Evolutionary conservation across 192 early-diverging fungal species (phyloP), one percentile per base, ranked within the genome.

Genomic region (Entomortierella beljakovae): DNA sequence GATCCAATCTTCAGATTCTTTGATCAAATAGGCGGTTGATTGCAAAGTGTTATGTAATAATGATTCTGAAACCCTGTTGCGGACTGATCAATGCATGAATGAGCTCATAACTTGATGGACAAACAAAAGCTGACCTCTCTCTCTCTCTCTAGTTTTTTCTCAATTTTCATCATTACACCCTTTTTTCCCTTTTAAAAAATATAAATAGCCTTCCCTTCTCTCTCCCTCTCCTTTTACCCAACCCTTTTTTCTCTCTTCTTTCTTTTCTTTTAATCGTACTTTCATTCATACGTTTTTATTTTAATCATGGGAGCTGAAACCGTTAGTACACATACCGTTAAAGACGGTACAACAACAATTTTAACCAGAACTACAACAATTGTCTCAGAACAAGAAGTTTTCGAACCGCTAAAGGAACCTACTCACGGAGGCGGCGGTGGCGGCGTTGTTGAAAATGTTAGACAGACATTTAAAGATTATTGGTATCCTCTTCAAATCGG

Each of bases 311-410:
- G 43, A 33, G 26, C 16, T 40, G 52, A 70, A 43, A 52, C 68
- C 11, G 23, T 79, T 49, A 79, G 75, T 34, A 79, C 75, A 48
- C 75, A 70, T 28, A 79, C 75, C 15, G 75, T 70, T 68, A 70
- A 69, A 31, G 54, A 69, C 67, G 75, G 54, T 48, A 62, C 68
- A n/a, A 79, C 75, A 28, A 79, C 74, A 35, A 77, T 77, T 38
- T 42, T 77, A 29, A 69, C 74, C 10, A 52, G 66, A 5, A 77
- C 74, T 9, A 77, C 74, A 8, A 77, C 75, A 23, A 79, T 79
- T 50, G 75, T 79, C 33, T 70, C 75, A 4, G 75, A 79, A 50
- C 68, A 79, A 31, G 75, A 70, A 26, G 23, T 70, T 48, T 22
- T 70, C n/a, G 67, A 57, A 29, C 6, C 31, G 20, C 67, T 50